These are phyloP conservation scores for Rhodamnia rubescens DNA, from an alignment of 345 rosid genomes.

Conservation along the genomic window DNA sequence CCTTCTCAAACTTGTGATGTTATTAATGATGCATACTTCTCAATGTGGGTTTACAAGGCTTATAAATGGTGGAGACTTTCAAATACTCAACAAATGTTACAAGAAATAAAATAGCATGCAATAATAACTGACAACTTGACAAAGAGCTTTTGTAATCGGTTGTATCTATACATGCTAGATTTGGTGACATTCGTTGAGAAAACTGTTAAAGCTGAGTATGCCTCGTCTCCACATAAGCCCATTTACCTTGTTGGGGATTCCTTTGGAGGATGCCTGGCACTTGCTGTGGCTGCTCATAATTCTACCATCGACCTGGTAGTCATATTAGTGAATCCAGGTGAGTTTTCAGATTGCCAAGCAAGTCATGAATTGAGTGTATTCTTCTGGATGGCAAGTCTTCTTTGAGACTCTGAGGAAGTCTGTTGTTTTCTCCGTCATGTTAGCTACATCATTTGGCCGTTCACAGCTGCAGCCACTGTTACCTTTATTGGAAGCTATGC, in stretches of 20 bases:
- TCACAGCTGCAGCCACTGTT: constrained; percentile 24
- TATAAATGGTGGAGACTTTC: background rate
- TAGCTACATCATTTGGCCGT: constrained; percentile 36
- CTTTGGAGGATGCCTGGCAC: constrained; percentile 78
- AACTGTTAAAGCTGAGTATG: constrained; percentile 40
- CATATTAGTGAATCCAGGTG: constrained; percentile 69
- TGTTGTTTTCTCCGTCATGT: background rate
- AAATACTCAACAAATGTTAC: background rate
- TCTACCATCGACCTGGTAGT: constrained; percentile 53
- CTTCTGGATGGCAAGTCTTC: background rate
- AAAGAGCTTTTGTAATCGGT: background rate
- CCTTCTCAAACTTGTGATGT: background rate
- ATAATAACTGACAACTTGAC: background rate
- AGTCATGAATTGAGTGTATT: background rate
- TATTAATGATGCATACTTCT: background rate
- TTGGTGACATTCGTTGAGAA: constrained; percentile 54
- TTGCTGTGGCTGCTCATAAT: constrained; percentile 72
- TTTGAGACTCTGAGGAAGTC: background rate
- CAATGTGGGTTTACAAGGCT: background rate
- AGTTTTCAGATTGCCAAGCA: background rate
- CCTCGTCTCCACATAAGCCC: constrained; percentile 46
- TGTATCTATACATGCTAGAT: constrained; percentile 15
- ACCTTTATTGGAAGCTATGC: constrained; percentile 28
- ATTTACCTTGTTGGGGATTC: constrained; percentile 82
- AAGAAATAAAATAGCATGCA: background rate